Base-by-base conservation (phyloP, 2,329 filamentous ascomycete genomes). In the Truncatella angustata region DNA sequence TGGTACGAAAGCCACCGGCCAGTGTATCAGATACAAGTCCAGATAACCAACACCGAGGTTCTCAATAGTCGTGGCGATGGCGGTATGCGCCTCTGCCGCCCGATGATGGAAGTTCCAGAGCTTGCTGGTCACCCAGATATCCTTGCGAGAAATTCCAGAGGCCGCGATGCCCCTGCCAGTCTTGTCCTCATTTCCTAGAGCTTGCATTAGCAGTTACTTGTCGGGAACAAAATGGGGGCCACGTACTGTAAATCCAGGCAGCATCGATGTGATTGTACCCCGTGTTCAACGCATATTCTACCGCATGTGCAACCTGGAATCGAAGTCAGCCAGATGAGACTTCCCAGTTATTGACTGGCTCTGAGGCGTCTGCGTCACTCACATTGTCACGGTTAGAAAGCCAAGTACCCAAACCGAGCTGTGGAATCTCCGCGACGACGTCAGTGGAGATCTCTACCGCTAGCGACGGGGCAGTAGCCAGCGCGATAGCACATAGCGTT, bases 1-100 rank as follows among this genome's bases (percentile, higher is more conserved):
- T 1, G 68, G 69, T 2, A 69, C 56, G 50, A 71, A 70, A 7
- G 67, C 65, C 7, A 69, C 66, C 10, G 68, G 68, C 66, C 66
- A 70, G 51, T 70, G 68, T 58, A 82, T 77, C 16, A 82, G 72
- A 59, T 79, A 81, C 2, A 81, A 69, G 57, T 80, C 78, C 47
- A 81, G 62, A 54, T 80, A 80, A 45, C 73, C 73, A 0, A 74
- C 68, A 4, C 74, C 73, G 24, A 82, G 69, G 44, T 73, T 70
- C 48, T 71, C 67, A 45, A 82, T 63, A 5, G 77, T 76, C 56
- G 73, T 72, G 16, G 70, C 63, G 48, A 80, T 69, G 9, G 76
- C 78, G 34, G 71, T 66, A 39, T 71, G 69, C 30, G 78, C 78
- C 44, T 66, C 56, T 6, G 46, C 50, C 1, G 59, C 58, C 0